Percentiles rank a stretch among this genome's conserved stretches.
These are phyloP conservation scores for Globisporangium rhizosaccharum DNA, from an alignment of 352 stramenopile species.

Conservation along the genomic window DNA sequence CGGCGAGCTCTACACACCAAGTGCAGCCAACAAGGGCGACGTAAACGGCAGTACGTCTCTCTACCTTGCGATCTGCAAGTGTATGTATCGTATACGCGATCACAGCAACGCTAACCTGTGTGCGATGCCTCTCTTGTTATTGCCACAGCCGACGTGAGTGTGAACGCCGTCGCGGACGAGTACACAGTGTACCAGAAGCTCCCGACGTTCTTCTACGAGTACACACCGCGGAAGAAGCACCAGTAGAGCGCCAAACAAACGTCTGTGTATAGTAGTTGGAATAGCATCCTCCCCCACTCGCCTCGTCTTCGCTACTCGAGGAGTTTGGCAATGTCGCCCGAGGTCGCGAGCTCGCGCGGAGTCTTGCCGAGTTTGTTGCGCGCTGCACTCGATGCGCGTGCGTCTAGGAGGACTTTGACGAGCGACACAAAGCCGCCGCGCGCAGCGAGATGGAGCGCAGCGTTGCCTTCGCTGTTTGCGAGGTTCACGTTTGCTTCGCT, in stretches of 20 bases:
- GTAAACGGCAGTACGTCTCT: constrained; percentile 16
- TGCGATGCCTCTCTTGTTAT: background rate
- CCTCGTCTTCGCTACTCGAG: constrained; percentile 22
- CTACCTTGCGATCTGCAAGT: background rate
- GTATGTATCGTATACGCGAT: constrained; percentile 1
- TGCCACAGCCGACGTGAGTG: constrained; percentile 32
- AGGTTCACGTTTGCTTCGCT: constrained; percentile 63
- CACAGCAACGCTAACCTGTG: background rate
- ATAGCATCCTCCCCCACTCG: background rate
- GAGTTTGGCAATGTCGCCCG: constrained; percentile 57
- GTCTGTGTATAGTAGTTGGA: background rate
- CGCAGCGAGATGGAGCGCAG: constrained; percentile 78
- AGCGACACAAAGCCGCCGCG: constrained; percentile 72
- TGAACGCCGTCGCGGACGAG: constrained; percentile 72
- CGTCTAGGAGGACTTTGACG: constrained; percentile 60
- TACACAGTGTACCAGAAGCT: constrained; percentile 84
- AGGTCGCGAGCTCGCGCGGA: constrained; percentile 59
- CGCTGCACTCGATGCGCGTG: constrained; percentile 32
- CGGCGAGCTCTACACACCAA: constrained; percentile 67
- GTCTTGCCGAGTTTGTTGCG: constrained; percentile 82
- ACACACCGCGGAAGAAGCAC: constrained; percentile 66
- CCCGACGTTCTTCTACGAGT: constrained; percentile 87
- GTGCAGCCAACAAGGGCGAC: constrained; percentile 18
- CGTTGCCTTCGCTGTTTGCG: constrained; percentile 75
- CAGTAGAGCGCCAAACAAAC: constrained; percentile 7